phyloP scores from a whole-genome alignment of 805 yeast species.

The Komagataella ulmi region DNA sequence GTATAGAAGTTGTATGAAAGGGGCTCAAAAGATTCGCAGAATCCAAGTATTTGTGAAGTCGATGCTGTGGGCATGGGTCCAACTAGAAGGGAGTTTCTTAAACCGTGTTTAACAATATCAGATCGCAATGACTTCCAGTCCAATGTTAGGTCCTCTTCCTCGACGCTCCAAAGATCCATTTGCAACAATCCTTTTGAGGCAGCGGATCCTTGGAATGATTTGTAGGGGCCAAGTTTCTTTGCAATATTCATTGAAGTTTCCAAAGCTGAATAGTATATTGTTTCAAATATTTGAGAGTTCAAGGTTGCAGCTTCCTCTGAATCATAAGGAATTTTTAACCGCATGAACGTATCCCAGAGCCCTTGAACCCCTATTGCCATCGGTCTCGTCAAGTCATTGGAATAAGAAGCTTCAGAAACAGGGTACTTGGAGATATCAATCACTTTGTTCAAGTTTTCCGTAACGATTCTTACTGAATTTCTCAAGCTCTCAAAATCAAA shows the following conservation, averaged over 20 bases:
- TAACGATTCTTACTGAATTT: slow-evolving; percentile 60
- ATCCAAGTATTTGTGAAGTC: slow-evolving; percentile 90
- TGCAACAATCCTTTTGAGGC: slow-evolving; percentile 78
- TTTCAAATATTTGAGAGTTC: slow-evolving; percentile 83
- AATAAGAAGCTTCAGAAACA: slow-evolving; percentile 54
- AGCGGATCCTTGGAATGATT: slow-evolving; percentile 74
- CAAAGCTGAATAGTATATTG: slow-evolving; percentile 87
- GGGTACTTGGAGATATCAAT: slow-evolving; percentile 86
- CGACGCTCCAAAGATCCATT: slow-evolving; percentile 67
- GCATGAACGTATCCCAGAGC: slow-evolving; percentile 77
- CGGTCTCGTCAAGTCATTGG: slow-evolving; percentile 81
- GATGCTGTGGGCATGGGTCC: slow-evolving; percentile 99
- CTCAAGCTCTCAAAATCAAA: slow-evolving; percentile 72
- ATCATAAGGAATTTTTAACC: slow-evolving; percentile 75
- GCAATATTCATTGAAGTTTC: slow-evolving; percentile 85
- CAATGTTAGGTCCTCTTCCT: slow-evolving; percentile 46
- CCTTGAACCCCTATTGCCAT: slow-evolving; percentile 99
- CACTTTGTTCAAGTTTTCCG: slow-evolving; percentile 66
- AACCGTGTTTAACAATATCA: slow-evolving; percentile 46
- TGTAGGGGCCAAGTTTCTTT: slow-evolving; percentile 50
- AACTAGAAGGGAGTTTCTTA: slow-evolving; percentile 77
- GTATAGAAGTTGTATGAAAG: slow-evolving; percentile 86
- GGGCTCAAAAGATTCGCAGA: slow-evolving; percentile 93
- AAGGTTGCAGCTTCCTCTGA: slow-evolving; percentile 63
- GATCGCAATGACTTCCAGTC: slow-evolving; percentile 72